Conservation (phyloP, 768 basidiomycete genomes). For the Terana coerulea region DNA sequence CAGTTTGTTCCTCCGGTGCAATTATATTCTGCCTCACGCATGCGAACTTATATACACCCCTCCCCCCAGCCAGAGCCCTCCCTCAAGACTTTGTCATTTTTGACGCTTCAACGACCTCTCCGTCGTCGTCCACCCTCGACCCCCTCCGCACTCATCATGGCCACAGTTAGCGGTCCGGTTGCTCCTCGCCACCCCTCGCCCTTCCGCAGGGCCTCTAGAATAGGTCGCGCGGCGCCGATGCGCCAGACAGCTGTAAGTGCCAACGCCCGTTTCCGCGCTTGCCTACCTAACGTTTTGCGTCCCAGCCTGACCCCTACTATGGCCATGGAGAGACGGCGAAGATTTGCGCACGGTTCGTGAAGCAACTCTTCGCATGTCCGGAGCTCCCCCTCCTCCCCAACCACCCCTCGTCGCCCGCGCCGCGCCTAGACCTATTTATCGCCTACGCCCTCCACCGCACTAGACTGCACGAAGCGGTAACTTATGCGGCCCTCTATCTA, state of each 20-base stretch:
- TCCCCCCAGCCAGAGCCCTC: background rate
- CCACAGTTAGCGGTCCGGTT: constrained; percentile 24
- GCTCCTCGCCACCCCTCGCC: constrained; percentile 28
- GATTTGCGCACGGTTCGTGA: constrained; percentile 75
- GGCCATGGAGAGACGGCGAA: constrained; percentile 74
- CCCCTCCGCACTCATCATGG: constrained; percentile 22
- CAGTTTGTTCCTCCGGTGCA: no score
- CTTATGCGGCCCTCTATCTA: constrained; percentile 60
- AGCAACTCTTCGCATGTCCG: constrained; percentile 82
- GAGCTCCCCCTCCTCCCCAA: constrained; percentile 54
- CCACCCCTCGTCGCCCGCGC: constrained; percentile 47
- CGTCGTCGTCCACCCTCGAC: constrained; percentile 16
- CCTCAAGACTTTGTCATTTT: background rate
- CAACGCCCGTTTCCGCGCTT: constrained; percentile 6
- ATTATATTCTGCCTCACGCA: background rate
- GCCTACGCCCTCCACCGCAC: constrained; percentile 86
- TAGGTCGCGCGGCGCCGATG: constrained; percentile 12
- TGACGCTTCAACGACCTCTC: constrained; percentile 9
- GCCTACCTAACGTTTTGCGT: constrained; percentile 9
- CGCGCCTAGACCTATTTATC: constrained; percentile 72
- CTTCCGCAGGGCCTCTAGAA: constrained; percentile 21
- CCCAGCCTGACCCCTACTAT: constrained; percentile 52
- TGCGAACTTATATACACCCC: background rate
- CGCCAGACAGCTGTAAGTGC: constrained; percentile 13
- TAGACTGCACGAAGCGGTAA: constrained; percentile 54